Evolutionary conservation across 2,329 filamentous ascomycete genomes (phyloP), one percentile per base, ranked within the genome.

Genomic region (Pestalotiopsis sp.): DNA sequence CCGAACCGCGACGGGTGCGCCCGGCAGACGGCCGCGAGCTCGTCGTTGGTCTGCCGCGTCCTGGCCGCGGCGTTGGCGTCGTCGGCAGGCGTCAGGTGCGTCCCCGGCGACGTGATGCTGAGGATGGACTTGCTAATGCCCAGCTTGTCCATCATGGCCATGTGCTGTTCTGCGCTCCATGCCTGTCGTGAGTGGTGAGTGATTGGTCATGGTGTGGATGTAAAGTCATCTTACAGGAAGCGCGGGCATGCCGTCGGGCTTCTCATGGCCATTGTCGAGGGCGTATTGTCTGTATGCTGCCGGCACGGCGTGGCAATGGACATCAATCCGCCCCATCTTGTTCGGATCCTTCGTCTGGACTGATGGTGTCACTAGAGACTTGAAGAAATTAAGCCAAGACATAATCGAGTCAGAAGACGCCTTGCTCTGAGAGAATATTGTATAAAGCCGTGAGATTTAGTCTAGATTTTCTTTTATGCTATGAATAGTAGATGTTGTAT

Each of bases 71-170:
- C 76, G 1, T 72, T 66, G 59, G 80, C 71, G 68, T 86, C 78
- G 31, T 49, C 7, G 14, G 13, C 27, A 17, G 64, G 63, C 1
- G 75, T 75, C 0, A 90, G 78, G 68, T 86, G 78, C 0, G 83
- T 85, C 14, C 86, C 87, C 0, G 87, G 87, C 0, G 84, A 83
- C 4, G 83, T 85, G 73, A 89, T 84, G 72, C 84, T 87, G 12
- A 90, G 76, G 45, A 89, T 84, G 12, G 85, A 85, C 72, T 83
- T 86, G 5, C 75, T 75, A 69, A 90, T 86, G 70, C 83, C 82
- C 68, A 82, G 73, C 0, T 78, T 73, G 58, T 82, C 72, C 86
- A 89, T 89, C 71, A 88, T 78, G 0, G 77, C 75, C 2, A 88
- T 79, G 69, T 89, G 86, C 17, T 73, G 71, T 68, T 82, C 77